Base-by-base conservation (phyloP, 768 basidiomycete genomes). In the Mycena polygramma region DNA sequence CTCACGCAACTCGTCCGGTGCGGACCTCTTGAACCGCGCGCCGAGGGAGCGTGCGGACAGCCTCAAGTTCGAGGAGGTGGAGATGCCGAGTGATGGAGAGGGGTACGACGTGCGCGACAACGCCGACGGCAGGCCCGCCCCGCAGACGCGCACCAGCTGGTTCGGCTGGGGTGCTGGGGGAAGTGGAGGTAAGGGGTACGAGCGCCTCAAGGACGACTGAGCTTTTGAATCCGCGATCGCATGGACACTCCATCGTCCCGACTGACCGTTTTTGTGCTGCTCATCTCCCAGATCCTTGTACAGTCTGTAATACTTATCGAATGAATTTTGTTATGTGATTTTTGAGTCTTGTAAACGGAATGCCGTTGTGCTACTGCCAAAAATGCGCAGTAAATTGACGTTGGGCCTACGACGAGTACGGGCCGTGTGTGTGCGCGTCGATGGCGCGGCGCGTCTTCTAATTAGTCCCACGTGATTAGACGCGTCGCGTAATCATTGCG, bases 1-100 rank as follows among this genome's bases (percentile, higher is more conserved):
- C 24, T 84, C 83, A 41, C 78, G 83, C 37, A 73, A 71, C 30
- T 81, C 87, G 52, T 87, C 87, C 22, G 70, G 65, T 22, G 58
- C 59, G 64, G 65, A 73, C 19, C 64, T 73, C 43, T 30, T 62
- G 13, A 55, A 70, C 19, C 55, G 70, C 6, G 39, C 36, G 15
- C 57, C 85, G 8, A 83, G 89, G 48, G 86, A 85, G 75, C 83
- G 89, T 53, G 80, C 83, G 14, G 72, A 73, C 65, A 73, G 81
- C 81, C 64, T 91, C 71, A 92, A 93, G 73, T 66, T 91, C 70
- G 93, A 93, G 73, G 91, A 94, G 80, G 86, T 90, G 2, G 89
- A 91, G 69, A 88, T 90, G n/a, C 88, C 88, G 49, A 91, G 90
- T 65, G 92, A 94, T 71, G 85, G 84, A 17, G 92, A 94, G 70